Conservation (phyloP, 306 rosid species). For the Fagus crenata region DNA sequence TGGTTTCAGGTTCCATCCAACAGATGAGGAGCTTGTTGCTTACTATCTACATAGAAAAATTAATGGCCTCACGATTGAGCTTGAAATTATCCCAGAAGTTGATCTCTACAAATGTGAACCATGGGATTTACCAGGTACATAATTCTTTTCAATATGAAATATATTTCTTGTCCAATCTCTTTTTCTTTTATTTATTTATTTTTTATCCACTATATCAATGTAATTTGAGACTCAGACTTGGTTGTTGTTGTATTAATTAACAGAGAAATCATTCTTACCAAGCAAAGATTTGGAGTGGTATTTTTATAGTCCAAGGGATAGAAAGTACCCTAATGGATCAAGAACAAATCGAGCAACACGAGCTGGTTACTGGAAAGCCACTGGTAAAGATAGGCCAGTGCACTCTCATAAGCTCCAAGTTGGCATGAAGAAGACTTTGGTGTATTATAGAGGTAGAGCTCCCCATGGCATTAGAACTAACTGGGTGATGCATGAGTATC, state of each 20-base stretch:
- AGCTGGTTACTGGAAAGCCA: slow-evolving; percentile 96
- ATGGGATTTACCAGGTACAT: slow-evolving; percentile 94
- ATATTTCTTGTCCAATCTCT: not conserved
- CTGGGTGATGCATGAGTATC: slow-evolving; percentile 98
- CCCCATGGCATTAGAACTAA: slow-evolving; percentile 91
- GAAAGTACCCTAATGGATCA: slow-evolving; percentile 98
- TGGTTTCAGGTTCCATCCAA: slow-evolving; percentile 96
- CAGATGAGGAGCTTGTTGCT: slow-evolving; percentile 96
- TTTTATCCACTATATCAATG: not conserved
- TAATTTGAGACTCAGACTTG: not conserved
- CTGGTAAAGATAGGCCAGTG: slow-evolving; percentile 83
- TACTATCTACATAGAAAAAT: slow-evolving; percentile 85
- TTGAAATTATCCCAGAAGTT: slow-evolving; percentile 90
- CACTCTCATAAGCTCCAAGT: slow-evolving; percentile 58
- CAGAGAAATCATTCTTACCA: slow-evolving; percentile 81
- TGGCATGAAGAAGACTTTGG: slow-evolving; percentile 96
- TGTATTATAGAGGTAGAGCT: slow-evolving; percentile 86
- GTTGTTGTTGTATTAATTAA: not conserved
- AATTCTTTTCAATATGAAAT: not conserved
- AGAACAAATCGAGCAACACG: slow-evolving; percentile 87
- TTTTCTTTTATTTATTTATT: not conserved
- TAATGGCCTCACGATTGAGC: slow-evolving; percentile 85
- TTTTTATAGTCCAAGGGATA: slow-evolving; percentile 84
- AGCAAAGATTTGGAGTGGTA: slow-evolving; percentile 99
- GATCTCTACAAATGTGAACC: slow-evolving; percentile 97